A percentile compares a stretch with the other conserved stretches of the same genome.
Conservation (phyloP, 2,329 filamentous ascomycete species). For the Dryadomyces sulphureus region DNA sequence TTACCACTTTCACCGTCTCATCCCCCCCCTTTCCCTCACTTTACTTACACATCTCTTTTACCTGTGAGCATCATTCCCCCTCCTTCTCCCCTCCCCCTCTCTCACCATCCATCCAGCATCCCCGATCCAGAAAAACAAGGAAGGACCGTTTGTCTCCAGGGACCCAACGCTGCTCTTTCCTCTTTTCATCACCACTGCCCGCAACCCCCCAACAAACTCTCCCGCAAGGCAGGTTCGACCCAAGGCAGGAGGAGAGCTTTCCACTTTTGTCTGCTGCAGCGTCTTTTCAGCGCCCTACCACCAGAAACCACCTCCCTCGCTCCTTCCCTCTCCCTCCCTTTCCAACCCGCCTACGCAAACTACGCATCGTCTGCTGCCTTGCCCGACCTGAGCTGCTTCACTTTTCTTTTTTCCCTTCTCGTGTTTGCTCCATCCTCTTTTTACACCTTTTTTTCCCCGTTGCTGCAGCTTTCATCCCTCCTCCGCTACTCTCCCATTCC, state of each 20-base stretch:
- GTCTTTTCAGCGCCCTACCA: background rate
- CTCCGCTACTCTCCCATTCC: background rate
- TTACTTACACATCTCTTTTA: background rate
- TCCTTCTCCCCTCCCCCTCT: background rate
- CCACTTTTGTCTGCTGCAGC: background rate
- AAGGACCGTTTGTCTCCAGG: background rate
- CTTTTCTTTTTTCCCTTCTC: background rate
- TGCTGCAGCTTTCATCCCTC: background rate
- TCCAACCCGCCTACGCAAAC: background rate
- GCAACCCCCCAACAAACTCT: too few species aligned
- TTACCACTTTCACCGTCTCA: constrained; percentile 6
- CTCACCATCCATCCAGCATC: too few species aligned
- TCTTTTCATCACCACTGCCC: background rate
- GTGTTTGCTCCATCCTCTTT: background rate
- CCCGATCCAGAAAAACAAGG: background rate
- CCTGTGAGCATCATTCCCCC: background rate
- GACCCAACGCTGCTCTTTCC: background rate
- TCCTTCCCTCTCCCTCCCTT: background rate
- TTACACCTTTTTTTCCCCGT: constrained; percentile 1
- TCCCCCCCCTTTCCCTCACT: constrained; percentile 2
- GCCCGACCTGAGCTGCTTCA: background rate
- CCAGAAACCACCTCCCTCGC: background rate
- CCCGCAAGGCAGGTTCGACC: background rate
- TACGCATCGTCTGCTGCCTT: too few species aligned
- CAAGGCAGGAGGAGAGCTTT: background rate